A percentile compares a stretch with the other conserved stretches of the same genome.
Evolutionary conservation across 306 rosid genomes (phyloP).

Genomic region (Vicia faba): DNA sequence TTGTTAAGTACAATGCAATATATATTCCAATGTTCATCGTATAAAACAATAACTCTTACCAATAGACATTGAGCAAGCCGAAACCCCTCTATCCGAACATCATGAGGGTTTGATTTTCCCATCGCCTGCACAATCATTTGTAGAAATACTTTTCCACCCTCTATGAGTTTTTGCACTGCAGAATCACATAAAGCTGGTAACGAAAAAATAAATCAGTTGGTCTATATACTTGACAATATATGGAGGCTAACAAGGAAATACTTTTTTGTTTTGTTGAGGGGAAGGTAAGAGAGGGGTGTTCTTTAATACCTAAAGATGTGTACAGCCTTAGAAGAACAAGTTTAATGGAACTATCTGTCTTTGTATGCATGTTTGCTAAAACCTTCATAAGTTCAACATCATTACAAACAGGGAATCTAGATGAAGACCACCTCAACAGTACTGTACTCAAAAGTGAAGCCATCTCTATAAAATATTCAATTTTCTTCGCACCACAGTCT

Average conservation of each 20-base stretch:
- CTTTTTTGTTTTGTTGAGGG: neutral
- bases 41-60: conserved; percentile 49
- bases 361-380: conserved; percentile 48
- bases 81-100: conserved; percentile 71
- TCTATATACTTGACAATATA: conserved; percentile 15
- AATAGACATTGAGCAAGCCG: conserved; percentile 73
- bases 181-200: conserved; percentile 74
- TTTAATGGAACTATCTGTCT: conserved; percentile 45
- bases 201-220: conserved; percentile 35
- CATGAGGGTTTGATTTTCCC: conserved; percentile 58
- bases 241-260: conserved; percentile 22
- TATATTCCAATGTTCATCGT: conserved; percentile 9
- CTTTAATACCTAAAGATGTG: conserved; percentile 75
- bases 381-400: conserved; percentile 56
- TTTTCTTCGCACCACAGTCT: conserved; percentile 40
- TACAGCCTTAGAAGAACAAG: conserved; percentile 69
- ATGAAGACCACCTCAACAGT: conserved; percentile 66
- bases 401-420: conserved; percentile 70
- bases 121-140: conserved; percentile 65
- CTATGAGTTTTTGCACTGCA: conserved; percentile 65
- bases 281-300: neutral
- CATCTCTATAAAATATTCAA: conserved; percentile 63
- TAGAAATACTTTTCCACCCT: conserved; percentile 57
- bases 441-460: conserved; percentile 71
- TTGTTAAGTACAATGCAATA: conserved; percentile 28